phyloP scores from a whole-genome alignment of 495 filamentous ascomycete genomes.

The Trichoderma parareesei region DNA sequence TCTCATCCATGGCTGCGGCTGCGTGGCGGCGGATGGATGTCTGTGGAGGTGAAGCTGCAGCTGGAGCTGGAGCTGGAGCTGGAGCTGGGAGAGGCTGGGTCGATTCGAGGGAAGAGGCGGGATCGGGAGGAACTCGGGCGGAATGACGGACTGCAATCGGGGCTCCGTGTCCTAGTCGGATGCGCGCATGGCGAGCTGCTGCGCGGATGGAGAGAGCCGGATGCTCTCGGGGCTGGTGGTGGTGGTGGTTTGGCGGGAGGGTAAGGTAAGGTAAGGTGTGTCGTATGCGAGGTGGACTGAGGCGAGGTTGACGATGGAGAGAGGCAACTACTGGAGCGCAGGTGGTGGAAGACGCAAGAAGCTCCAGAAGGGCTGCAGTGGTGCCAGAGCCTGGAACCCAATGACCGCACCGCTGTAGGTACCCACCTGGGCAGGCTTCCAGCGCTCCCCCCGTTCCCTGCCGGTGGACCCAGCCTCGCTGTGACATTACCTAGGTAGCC shows the following conservation, averaged over 20 bases:
- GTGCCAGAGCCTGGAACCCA: too few species aligned
- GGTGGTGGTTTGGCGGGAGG: not conserved
- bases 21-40: too few species aligned
- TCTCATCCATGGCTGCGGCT: slow-evolving; percentile 47
- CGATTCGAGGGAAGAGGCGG: not conserved
- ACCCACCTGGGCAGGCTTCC: too few species aligned
- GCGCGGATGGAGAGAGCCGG: not conserved
- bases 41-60: too few species aligned
- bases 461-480: slow-evolving; percentile 3
- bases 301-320: too few species aligned
- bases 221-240: not conserved
- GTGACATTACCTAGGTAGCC: not conserved
- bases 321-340: not conserved
- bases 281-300: too few species aligned
- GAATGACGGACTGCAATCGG: not conserved
- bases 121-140: not conserved
- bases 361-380: too few species aligned
- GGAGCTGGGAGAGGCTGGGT: too few species aligned
- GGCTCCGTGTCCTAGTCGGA: not conserved
- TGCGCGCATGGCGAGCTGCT: slow-evolving; percentile 8
- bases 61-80: too few species aligned
- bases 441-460: too few species aligned
- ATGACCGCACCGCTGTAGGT: too few species aligned
- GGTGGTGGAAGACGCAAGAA: slow-evolving; percentile 3
- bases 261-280: not conserved